A percentile compares a stretch with the other conserved stretches of the same genome.
These are phyloP conservation scores for Coniochaeta sp. DNA, from an alignment of 2,329 filamentous ascomycete genomes.

Conservation along the genomic window DNA sequence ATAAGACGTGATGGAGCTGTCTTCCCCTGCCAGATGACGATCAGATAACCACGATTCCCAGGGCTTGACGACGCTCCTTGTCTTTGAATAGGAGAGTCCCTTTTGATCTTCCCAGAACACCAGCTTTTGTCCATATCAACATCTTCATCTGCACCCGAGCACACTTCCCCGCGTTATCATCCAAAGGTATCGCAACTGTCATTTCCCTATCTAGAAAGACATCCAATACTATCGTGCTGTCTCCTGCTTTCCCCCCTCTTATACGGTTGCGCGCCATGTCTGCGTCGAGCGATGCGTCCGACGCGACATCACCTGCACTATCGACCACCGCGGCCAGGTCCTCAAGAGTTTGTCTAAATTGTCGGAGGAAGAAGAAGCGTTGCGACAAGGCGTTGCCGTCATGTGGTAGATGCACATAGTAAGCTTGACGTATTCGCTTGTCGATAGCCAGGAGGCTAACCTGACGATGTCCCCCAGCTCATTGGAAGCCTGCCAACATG, in stretches of 20 bases:
- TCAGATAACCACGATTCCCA: neutral
- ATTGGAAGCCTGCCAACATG: conserved; percentile 16
- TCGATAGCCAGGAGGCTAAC: neutral
- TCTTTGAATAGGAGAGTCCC: neutral
- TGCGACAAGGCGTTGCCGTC: conserved; percentile 20
- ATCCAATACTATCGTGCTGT: neutral
- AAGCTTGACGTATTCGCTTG: conserved; percentile 6
- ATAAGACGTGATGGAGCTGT: neutral
- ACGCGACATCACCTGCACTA: conserved; percentile 10
- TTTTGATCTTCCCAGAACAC: neutral
- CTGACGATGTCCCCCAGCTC: conserved; percentile 10
- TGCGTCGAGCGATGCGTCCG: conserved; percentile 13
- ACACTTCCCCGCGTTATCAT: neutral
- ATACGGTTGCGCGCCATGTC: neutral
- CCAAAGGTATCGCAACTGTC: neutral
- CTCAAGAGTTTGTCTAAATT: conserved; percentile 18
- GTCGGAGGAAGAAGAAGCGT: conserved; percentile 18
- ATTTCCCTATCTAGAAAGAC: neutral
- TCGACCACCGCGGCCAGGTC: conserved; percentile 10
- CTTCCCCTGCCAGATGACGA: neutral
- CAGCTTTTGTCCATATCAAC: neutral
- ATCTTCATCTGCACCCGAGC: neutral
- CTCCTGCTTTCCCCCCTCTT: neutral
- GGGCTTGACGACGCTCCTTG: neutral
- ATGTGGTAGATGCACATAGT: conserved; percentile 20